A percentile compares a stretch with the other conserved stretches of the same genome.
Evolutionary conservation across 202 grass and related monocot genomes (phyloP).

Genomic region (Zizania palustris): DNA sequence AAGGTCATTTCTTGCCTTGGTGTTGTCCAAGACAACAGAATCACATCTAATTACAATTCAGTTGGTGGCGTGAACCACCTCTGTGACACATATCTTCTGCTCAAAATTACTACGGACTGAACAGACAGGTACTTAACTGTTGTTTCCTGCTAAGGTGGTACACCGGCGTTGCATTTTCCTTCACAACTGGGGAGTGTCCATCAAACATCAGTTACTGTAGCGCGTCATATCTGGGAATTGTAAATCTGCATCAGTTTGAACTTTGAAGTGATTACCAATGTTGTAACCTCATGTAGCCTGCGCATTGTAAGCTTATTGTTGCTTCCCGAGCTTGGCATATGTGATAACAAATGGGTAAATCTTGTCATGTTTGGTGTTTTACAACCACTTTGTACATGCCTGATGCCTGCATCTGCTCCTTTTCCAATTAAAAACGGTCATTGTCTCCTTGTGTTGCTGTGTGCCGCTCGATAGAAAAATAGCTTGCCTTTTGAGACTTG

Average conservation of each 20-base stretch:
- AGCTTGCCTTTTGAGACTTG: background rate
- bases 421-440: background rate
- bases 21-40: background rate
- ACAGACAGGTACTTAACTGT: background rate
- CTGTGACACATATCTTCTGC: background rate
- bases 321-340: constrained; percentile 33
- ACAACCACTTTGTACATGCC: background rate
- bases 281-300: constrained; percentile 5
- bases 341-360: constrained; percentile 26
- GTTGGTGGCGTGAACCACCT: constrained; percentile 26
- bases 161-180: constrained; percentile 10
- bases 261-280: constrained; percentile 25
- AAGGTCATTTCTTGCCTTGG: background rate
- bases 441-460: background rate
- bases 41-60: constrained; percentile 13
- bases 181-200: background rate
- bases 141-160: constrained; percentile 30
- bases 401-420: constrained; percentile 18
- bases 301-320: constrained; percentile 9
- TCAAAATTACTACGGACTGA: constrained; percentile 21
- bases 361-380: background rate
- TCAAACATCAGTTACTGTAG: constrained; percentile 19
- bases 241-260: constrained; percentile 28
- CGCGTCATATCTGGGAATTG: constrained; percentile 36
- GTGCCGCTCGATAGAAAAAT: constrained; percentile 6